Percentiles rank a stretch among this genome's conserved stretches.
Conservation (phyloP, 495 filamentous ascomycete genomes). For the Talaromyces liani region DNA sequence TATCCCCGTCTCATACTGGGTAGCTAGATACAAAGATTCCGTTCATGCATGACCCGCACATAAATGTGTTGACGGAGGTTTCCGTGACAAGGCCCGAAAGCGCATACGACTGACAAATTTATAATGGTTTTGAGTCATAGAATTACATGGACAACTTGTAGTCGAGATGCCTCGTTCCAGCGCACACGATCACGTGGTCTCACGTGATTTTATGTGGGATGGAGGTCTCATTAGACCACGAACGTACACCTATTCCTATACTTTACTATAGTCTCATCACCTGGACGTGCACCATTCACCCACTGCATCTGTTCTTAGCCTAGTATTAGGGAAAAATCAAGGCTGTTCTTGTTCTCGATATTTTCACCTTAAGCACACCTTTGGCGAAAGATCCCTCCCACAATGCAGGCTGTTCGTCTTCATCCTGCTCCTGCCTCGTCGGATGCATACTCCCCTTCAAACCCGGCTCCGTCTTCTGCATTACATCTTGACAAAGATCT, state of each 20-base stretch:
- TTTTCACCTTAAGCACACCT: background rate
- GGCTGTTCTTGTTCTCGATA: background rate
- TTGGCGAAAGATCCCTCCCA: slow-evolving; percentile 4
- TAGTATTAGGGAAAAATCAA: background rate
- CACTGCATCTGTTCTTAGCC: background rate
- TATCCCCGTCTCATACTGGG: background rate
- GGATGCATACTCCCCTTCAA: slow-evolving; percentile 20
- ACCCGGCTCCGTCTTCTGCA: slow-evolving; percentile 26
- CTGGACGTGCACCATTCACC: background rate
- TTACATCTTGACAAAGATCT: slow-evolving; percentile 22
- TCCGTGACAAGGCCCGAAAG: background rate
- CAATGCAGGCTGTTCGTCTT: slow-evolving; percentile 32
- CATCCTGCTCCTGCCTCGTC: slow-evolving; percentile 18
- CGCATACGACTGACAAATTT: background rate
- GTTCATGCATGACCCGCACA: background rate
- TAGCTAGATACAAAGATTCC: background rate
- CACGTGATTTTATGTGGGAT: background rate
- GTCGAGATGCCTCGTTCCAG: background rate
- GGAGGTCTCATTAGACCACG: background rate
- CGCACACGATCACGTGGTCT: background rate
- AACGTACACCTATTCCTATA: background rate
- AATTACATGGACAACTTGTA: background rate
- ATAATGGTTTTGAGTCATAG: background rate
- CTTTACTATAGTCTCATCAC: background rate
- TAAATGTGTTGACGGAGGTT: background rate